phyloP scores from a whole-genome alignment of 352 stramenopile species.

The Pythium scleroteichum region DNA sequence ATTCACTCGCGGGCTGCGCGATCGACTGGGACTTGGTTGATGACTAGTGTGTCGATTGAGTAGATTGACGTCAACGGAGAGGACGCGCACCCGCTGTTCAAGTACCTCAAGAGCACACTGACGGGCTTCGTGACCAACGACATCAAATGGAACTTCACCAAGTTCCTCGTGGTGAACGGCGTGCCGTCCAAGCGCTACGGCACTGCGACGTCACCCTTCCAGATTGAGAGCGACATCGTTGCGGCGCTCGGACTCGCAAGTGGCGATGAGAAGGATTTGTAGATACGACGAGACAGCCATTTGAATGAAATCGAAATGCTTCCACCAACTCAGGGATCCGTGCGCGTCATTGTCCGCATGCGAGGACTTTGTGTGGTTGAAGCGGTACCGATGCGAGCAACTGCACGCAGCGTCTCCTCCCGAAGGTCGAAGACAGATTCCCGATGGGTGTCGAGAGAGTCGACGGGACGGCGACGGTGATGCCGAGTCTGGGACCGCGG shows the following conservation, averaged over 20 bases:
- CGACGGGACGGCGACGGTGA: neutral
- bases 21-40: too few species aligned
- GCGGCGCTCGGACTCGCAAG: conserved; percentile 36
- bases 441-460: neutral
- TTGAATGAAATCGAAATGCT: neutral
- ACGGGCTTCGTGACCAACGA: conserved; percentile 65
- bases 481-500: conserved; percentile 6
- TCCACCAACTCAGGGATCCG: neutral
- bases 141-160: conserved; percentile 91
- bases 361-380: neutral
- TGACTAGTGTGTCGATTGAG: neutral
- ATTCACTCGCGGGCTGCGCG: neutral
- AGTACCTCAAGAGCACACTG: conserved; percentile 84
- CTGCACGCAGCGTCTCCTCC: conserved; percentile 13
- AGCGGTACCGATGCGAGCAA: conserved; percentile 19
- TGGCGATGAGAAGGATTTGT: conserved; percentile 16
- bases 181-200: conserved; percentile 70
- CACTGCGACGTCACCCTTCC: conserved; percentile 58
- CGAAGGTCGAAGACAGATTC: conserved; percentile 16
- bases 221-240: conserved; percentile 69
- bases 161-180: conserved; percentile 82
- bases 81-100: conserved; percentile 86
- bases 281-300: neutral
- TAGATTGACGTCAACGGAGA: conserved; percentile 94
- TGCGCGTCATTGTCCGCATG: neutral